Percentiles rank a stretch among this genome's conserved stretches.
Evolutionary conservation across 2,329 filamentous ascomycete genomes (phyloP).

Genomic region (Aspergillus puulaauensis): DNA sequence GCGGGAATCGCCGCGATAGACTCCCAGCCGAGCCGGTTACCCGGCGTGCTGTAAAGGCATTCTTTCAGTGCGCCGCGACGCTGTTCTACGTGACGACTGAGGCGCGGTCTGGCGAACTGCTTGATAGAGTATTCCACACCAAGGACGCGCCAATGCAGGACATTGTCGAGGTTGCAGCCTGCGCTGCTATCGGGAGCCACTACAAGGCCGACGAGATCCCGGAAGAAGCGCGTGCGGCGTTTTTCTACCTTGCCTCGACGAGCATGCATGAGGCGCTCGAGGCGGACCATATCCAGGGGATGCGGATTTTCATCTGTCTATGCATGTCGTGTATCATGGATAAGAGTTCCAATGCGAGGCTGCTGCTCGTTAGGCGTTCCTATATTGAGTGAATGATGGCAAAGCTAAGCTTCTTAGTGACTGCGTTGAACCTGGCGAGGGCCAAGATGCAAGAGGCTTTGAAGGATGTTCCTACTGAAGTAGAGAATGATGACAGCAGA

Average conservation of each 20-base stretch:
- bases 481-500: background rate
- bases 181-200: background rate
- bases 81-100: background rate
- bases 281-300: background rate
- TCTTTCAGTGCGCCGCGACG: background rate
- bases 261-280: background rate
- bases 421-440: background rate
- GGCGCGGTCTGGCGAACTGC: background rate
- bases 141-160: background rate
- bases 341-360: background rate
- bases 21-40: background rate
- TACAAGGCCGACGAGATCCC: background rate
- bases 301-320: background rate
- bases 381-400: background rate
- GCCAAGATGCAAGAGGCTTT: background rate
- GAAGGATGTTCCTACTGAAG: background rate
- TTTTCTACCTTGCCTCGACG: background rate
- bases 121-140: background rate
- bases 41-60: background rate
- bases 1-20: background rate
- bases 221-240: background rate
- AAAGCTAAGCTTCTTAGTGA: background rate
- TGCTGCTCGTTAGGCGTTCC: background rate
- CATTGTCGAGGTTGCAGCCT: background rate
- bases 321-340: background rate